These are phyloP conservation scores for Colletotrichum sp. DNA, from an alignment of 2,329 filamentous ascomycete genomes.

Conservation along the genomic window DNA sequence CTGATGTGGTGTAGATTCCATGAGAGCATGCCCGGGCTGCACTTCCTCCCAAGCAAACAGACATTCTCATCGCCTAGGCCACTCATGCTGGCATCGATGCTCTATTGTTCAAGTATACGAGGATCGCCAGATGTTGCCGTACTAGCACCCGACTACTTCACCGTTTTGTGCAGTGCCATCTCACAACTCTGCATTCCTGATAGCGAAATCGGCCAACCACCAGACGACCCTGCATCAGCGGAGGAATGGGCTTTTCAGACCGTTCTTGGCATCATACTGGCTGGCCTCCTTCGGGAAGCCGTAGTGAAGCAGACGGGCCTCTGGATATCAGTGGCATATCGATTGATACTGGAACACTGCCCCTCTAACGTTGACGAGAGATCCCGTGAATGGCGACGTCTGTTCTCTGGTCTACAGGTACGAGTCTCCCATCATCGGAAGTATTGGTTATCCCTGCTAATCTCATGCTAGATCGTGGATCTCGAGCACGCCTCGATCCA, in stretches of 20 bases:
- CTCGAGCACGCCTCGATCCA: constrained; percentile 48
- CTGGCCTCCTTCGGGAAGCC: constrained; percentile 44
- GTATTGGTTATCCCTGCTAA: not conserved
- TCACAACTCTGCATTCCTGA: constrained; percentile 42
- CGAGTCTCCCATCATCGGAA: not conserved
- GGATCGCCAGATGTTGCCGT: constrained; percentile 36
- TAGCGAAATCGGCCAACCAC: constrained; percentile 29
- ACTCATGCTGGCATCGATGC: constrained; percentile 46
- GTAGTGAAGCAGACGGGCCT: constrained; percentile 45
- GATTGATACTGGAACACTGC: constrained; percentile 44
- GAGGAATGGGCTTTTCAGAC: constrained; percentile 48
- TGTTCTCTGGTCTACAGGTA: constrained; percentile 37
- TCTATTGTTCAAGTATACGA: constrained; percentile 44
- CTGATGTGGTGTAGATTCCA: constrained; percentile 38
- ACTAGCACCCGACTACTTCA: constrained; percentile 42
- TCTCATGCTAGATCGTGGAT: constrained; percentile 41
- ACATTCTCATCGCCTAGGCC: constrained; percentile 46
- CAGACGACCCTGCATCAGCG: constrained; percentile 24
- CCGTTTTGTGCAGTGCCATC: constrained; percentile 41
- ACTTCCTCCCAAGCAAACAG: constrained; percentile 47
- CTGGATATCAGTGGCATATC: constrained; percentile 48
- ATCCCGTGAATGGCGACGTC: constrained; percentile 42
- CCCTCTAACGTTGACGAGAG: constrained; percentile 40
- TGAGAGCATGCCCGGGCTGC: constrained; percentile 47
- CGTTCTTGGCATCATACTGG: constrained; percentile 44